Evolutionary conservation across 768 basidiomycete species (phyloP).

Genomic region (Chiua virens): DNA sequence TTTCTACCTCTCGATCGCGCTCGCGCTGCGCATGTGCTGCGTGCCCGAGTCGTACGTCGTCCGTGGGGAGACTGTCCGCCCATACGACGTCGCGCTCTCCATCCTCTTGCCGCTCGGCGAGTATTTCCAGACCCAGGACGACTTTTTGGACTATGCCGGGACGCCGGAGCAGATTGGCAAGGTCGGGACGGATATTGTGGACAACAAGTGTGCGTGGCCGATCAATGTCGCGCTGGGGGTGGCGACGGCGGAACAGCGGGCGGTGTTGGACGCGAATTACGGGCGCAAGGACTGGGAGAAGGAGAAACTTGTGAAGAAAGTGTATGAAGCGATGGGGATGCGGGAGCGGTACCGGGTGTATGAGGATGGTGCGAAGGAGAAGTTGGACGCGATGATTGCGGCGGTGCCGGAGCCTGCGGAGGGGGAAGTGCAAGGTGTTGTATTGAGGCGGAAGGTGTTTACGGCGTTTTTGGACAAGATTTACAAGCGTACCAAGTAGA

Average conservation of each 20-base stretch:
- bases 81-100: constrained; percentile 71
- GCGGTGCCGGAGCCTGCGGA: constrained; percentile 59
- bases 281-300: constrained; percentile 51
- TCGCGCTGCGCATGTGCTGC: constrained; percentile 79
- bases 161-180: constrained; percentile 93
- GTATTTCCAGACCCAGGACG: constrained; percentile 99
- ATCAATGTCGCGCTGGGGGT: constrained; percentile 80
- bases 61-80: constrained; percentile 42
- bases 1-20: constrained; percentile 97
- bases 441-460: constrained; percentile 70
- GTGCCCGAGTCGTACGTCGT: constrained; percentile 53
- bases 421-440: constrained; percentile 39
- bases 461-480: constrained; percentile 88
- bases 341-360: constrained; percentile 68
- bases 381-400: constrained; percentile 69
- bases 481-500: constrained; percentile 58
- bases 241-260: constrained; percentile 55
- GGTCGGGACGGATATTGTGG: constrained; percentile 96
- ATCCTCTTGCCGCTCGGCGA: constrained; percentile 93
- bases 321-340: constrained; percentile 74
- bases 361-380: constrained; percentile 70
- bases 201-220: constrained; percentile 99
- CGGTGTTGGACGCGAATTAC: constrained; percentile 65
- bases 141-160: constrained; percentile 91
- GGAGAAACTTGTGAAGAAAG: constrained; percentile 58